Evolutionary conservation across 805 yeast species (phyloP).

Genomic region (Osmozyma mogii): DNA sequence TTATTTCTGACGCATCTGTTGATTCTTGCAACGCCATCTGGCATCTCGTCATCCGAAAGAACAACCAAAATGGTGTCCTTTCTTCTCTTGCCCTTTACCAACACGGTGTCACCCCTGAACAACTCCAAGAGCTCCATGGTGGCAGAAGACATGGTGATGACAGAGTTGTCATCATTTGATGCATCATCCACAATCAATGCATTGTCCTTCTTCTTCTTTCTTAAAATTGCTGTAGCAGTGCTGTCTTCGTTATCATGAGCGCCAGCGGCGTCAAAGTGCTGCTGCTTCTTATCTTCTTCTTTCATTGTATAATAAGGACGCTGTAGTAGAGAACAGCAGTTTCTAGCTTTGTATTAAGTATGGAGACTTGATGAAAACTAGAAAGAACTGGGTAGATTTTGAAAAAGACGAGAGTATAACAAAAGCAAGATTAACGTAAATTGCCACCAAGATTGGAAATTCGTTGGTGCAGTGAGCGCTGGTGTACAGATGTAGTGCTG

Average conservation of each 20-base stretch:
- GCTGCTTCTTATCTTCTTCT: slow-evolving; percentile 30
- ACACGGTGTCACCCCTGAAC: slow-evolving; percentile 96
- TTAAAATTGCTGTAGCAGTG: slow-evolving; percentile 94
- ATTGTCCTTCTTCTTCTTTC: slow-evolving; percentile 97
- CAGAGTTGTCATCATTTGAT: slow-evolving; percentile 92
- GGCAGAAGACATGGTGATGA: slow-evolving; percentile 87
- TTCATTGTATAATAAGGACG: no score
- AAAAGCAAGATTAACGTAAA: no score
- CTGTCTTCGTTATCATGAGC: slow-evolving; percentile 49
- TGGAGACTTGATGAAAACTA: no score
- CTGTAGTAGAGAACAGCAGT: no score
- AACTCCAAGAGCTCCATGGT: slow-evolving; percentile 93
- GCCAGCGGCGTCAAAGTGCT: slow-evolving; percentile 55
- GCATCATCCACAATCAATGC: slow-evolving; percentile 96
- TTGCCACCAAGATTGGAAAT: no score
- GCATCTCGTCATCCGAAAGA: slow-evolving; percentile 92
- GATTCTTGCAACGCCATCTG: slow-evolving; percentile 88
- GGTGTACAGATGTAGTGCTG: no score
- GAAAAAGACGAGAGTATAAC: no score
- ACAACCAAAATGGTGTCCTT: slow-evolving; percentile 96
- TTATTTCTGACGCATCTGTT: slow-evolving; percentile 96
- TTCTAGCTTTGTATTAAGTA: no score
- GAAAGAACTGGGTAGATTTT: no score
- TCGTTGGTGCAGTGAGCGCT: no score
- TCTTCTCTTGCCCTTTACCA: slow-evolving; percentile 96